phyloP scores from a whole-genome alignment of 1,139 yeast genomes.

The Sugiyamaella neomexicana region DNA sequence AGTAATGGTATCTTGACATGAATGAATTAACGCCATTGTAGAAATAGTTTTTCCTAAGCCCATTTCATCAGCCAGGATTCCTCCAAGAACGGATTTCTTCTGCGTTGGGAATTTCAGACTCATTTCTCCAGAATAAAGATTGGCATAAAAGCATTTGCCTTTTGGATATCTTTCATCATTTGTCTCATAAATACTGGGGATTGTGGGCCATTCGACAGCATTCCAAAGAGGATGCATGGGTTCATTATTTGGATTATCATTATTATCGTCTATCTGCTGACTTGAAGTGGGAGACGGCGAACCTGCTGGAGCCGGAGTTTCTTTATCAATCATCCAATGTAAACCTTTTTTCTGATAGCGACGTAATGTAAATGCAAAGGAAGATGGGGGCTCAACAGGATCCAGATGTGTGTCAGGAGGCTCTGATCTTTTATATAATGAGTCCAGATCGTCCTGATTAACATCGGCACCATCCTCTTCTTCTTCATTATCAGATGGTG shows the following conservation, averaged over 20 bases:
- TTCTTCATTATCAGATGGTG: conserved; percentile 21
- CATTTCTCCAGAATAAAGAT: conserved; percentile 79
- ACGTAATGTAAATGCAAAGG: conserved; percentile 59
- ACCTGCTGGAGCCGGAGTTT: conserved; percentile 43
- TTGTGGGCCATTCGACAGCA: conserved; percentile 68
- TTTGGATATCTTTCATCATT: conserved; percentile 28
- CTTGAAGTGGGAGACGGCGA: background rate
- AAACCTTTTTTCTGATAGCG: conserved; percentile 78
- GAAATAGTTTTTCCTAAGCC: conserved; percentile 94
- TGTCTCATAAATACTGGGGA: conserved; percentile 22
- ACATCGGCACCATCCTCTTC: conserved; percentile 47
- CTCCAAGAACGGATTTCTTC: conserved; percentile 64
- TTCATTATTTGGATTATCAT: conserved; percentile 44
- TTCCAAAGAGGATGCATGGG: conserved; percentile 87
- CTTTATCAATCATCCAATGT: conserved; percentile 70
- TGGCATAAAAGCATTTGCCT: conserved; percentile 59
- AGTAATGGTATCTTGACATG: conserved; percentile 34
- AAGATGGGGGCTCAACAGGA: conserved; percentile 64
- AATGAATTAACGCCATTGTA: conserved; percentile 68
- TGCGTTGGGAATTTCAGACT: conserved; percentile 61
- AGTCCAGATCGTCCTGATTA: conserved; percentile 70
- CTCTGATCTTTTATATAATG: conserved; percentile 65
- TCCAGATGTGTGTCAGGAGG: conserved; percentile 50
- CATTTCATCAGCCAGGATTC: conserved; percentile 97
- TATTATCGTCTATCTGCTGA: conserved; percentile 30